These are phyloP conservation scores for Grosmannia clavigera DNA, from an alignment of 2,329 filamentous ascomycete genomes.

Conservation along the genomic window DNA sequence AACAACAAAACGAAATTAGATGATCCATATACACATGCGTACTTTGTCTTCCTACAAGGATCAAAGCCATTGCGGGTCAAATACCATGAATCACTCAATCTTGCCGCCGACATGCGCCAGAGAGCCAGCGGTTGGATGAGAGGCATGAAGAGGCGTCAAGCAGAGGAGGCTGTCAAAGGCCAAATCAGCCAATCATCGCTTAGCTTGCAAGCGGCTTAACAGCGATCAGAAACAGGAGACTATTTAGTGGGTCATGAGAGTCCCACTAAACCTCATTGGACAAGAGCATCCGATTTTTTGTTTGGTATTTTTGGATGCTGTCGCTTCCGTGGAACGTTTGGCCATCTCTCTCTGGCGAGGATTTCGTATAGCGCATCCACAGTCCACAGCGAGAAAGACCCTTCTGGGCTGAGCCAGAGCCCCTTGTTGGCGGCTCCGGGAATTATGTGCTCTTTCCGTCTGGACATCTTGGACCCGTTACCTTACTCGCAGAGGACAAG, in stretches of 20 bases:
- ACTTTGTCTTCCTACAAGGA: too few relatives aligned
- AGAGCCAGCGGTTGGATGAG: background rate
- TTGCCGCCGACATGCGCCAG: background rate
- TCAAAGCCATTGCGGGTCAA: too few relatives aligned
- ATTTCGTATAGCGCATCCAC: background rate
- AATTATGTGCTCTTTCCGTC: background rate
- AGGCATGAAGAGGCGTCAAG: background rate
- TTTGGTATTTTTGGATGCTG: background rate
- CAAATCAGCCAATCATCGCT: background rate
- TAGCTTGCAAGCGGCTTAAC: background rate
- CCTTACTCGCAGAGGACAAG: background rate
- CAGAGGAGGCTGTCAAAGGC: background rate
- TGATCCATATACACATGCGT: too few relatives aligned
- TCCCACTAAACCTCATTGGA: background rate
- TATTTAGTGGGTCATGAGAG: background rate
- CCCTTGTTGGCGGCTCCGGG: background rate
- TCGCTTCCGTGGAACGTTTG: background rate
- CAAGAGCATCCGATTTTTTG: background rate
- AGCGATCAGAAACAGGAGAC: background rate
- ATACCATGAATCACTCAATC: background rate
- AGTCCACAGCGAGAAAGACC: background rate
- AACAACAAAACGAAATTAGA: too few relatives aligned
- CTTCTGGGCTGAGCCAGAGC: background rate
- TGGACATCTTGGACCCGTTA: background rate
- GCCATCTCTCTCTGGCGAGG: background rate